Conservation (phyloP, 2,329 filamentous ascomycete species). For the Fusarium proliferatum region DNA sequence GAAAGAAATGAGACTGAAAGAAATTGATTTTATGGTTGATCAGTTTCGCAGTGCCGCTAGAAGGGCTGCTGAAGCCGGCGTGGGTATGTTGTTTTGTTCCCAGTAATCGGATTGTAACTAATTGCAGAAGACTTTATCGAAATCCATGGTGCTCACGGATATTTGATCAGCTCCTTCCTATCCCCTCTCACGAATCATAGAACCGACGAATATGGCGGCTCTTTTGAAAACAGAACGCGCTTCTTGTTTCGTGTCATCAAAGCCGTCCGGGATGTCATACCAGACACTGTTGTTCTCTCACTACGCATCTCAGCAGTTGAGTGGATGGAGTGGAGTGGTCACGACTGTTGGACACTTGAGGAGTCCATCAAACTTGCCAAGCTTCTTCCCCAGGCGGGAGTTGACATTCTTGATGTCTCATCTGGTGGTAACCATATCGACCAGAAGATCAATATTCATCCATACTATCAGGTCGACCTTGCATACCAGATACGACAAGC, state of each 20-base stretch:
- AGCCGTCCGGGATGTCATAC: constrained; percentile 63
- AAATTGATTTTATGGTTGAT: background rate
- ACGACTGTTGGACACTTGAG: constrained; percentile 72
- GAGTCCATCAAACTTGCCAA: constrained; percentile 55
- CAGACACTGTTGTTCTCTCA: constrained; percentile 65
- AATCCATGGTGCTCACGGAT: background rate
- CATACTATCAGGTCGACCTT: constrained; percentile 79
- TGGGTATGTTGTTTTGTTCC: background rate
- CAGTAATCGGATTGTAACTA: rapidly evolving
- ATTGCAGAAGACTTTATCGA: background rate
- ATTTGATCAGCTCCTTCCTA: background rate
- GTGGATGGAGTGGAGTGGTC: constrained; percentile 63
- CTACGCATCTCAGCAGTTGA: constrained; percentile 70
- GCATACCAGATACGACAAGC: constrained; percentile 77
- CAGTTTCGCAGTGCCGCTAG: background rate
- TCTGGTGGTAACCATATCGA: constrained; percentile 75
- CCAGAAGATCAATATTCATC: constrained; percentile 69
- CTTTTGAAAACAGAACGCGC: constrained; percentile 71
- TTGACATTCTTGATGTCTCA: constrained; percentile 87
- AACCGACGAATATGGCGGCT: constrained; percentile 73
- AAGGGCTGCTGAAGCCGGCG: background rate
- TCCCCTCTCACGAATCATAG: constrained; percentile 46
- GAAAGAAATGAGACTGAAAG: rapidly evolving
- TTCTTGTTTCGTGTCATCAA: constrained; percentile 65
- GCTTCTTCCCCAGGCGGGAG: constrained; percentile 75